Evolutionary conservation across 495 filamentous ascomycete species (phyloP).

Genomic region (Melanomma pulvis-pyrius): DNA sequence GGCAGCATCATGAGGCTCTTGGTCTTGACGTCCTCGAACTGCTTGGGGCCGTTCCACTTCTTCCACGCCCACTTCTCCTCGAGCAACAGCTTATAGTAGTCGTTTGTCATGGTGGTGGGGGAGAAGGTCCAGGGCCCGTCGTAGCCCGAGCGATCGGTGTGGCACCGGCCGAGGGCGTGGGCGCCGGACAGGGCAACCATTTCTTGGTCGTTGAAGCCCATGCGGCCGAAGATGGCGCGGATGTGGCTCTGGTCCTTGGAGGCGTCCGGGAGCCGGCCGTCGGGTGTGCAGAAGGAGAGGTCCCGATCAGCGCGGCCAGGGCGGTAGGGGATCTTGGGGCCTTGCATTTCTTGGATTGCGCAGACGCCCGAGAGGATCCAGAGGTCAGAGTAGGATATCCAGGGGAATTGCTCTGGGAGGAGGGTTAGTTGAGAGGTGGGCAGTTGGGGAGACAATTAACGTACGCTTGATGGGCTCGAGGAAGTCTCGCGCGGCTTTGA

Average conservation of each 20-base stretch:
- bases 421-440: neutral
- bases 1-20: slow-evolving; percentile 97
- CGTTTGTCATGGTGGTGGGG: slow-evolving; percentile 91
- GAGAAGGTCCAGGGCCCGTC: slow-evolving; percentile 96
- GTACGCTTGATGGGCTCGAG: slow-evolving; percentile 78
- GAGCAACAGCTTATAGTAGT: slow-evolving; percentile 84
- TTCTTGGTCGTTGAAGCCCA: slow-evolving; percentile 97
- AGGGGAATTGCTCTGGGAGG: slow-evolving; percentile 66
- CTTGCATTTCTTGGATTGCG: slow-evolving; percentile 94
- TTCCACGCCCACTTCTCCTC: slow-evolving; percentile 89
- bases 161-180: slow-evolving; percentile 91
- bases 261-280: slow-evolving; percentile 93
- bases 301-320: slow-evolving; percentile 82
- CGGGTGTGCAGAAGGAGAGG: slow-evolving; percentile 64
- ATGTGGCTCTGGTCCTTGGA: slow-evolving; percentile 79
- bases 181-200: slow-evolving; percentile 90
- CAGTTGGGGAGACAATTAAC: slow-evolving; percentile 11
- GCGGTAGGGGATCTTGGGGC: slow-evolving; percentile 84
- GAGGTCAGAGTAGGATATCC: slow-evolving; percentile 94
- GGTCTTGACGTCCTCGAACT: slow-evolving; percentile 80
- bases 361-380: slow-evolving; percentile 89
- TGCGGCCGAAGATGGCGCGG: slow-evolving; percentile 90
- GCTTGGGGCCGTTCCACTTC: slow-evolving; percentile 91
- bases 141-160: slow-evolving; percentile 85
- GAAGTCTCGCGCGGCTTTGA: slow-evolving; percentile 87